Evolutionary conservation across 2,329 filamentous ascomycete species (phyloP), one percentile per base, ranked within the genome.

Genomic region (Delphinella strobiligena): DNA sequence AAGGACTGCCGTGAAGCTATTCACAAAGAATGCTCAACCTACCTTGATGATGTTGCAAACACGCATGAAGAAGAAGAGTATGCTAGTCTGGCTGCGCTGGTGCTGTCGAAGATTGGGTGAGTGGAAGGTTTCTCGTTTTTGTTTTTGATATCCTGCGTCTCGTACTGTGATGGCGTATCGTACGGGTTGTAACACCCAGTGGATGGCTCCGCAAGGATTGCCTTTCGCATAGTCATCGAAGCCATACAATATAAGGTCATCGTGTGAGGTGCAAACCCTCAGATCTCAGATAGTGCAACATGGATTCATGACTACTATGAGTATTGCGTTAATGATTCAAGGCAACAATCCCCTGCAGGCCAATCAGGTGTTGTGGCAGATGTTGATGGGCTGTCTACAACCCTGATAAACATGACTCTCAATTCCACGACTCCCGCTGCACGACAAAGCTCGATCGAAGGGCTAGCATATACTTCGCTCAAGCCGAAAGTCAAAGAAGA

Each of bases 381-480:
- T 8, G 34, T 34, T 37, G 63, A 67, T 37, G 69, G 73, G 46
- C 55, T 76, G 38, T 68, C 76, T 43, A 59, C 65, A 44, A 63
- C 67, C 47, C 74, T 77, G 52, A 74, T 71, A 51, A 75, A 74
- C 38, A 78, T 87, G 63, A 68, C 87, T 34, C 54, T 80, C 19
- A 68, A 67, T 19, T 68, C 74, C 33, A 75, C 33, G 68, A 75
- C 24, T 14, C 34, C 33, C 19, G 27, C 38, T 8, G 42, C 69
- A 68, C 46, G 71, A 73, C 45, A 74, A 82, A 51, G 78, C 82
- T 54, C 84, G 1, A 76, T 96, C 40, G 91, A 98, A 62, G 91
- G 89, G 4, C 67, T 98, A 44, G 91, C 89, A 11, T 96, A 94
- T 58, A 80, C 87, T 4, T 93, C 89, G 8, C 71, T 96, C 29